Evolutionary conservation across 495 filamentous ascomycete species (phyloP).

Genomic region (Platismatia glauca): DNA sequence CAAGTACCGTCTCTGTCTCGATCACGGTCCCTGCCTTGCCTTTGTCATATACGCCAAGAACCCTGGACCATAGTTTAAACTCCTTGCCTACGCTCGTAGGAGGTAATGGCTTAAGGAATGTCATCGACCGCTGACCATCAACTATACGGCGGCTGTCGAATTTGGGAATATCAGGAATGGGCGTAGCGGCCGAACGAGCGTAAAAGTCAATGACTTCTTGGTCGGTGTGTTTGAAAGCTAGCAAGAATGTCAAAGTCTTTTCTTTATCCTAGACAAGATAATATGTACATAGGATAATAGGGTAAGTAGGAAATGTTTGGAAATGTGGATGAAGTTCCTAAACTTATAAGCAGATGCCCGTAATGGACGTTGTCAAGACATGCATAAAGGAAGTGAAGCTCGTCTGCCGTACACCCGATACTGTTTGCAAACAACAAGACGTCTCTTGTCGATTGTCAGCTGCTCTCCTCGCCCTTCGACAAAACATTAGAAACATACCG

Average conservation of each 20-base stretch:
- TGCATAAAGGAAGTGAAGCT: slow-evolving; percentile 87
- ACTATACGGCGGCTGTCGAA: slow-evolving; percentile 68
- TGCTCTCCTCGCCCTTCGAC: not conserved
- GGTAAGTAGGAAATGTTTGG: slow-evolving; percentile 78
- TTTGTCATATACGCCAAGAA: slow-evolving; percentile 87
- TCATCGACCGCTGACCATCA: slow-evolving; percentile 76
- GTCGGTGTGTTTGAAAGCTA: slow-evolving; percentile 71
- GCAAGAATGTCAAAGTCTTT: not conserved
- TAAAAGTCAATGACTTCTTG: slow-evolving; percentile 85
- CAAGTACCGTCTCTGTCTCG: slow-evolving; percentile 69
- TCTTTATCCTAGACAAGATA: not conserved
- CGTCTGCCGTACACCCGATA: slow-evolving; percentile 74
- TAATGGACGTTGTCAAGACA: slow-evolving; percentile 20
- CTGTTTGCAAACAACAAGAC: slow-evolving; percentile 77
- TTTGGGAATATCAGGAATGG: slow-evolving; percentile 68
- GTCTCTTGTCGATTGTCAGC: slow-evolving; percentile 36
- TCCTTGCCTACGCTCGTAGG: slow-evolving; percentile 57
- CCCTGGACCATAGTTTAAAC: slow-evolving; percentile 71
- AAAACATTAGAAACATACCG: slow-evolving; percentile 28
- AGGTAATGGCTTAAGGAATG: slow-evolving; percentile 70
- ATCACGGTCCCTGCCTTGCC: slow-evolving; percentile 75
- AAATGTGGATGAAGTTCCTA: slow-evolving; percentile 80
- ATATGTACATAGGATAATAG: slow-evolving; percentile 62
- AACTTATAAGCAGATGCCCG: slow-evolving; percentile 17
- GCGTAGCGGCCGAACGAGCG: slow-evolving; percentile 43